Base-by-base conservation (phyloP, 2,329 filamentous ascomycete genomes). In the Trichoderma atroviride region DNA sequence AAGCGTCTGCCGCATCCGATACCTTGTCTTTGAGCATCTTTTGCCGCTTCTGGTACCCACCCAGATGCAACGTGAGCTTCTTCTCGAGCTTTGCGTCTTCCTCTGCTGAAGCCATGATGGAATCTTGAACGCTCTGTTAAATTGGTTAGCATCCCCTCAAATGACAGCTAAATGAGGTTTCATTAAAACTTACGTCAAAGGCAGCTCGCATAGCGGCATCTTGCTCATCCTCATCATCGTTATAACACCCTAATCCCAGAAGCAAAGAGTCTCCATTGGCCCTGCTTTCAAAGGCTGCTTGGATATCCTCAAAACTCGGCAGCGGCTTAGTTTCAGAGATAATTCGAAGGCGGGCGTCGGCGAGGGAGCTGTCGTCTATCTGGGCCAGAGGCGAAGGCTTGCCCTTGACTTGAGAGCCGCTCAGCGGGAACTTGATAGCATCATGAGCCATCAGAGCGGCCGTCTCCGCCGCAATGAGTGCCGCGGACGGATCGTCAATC, bases 1-100 rank as follows among this genome's bases (percentile, higher is more conserved):
- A 84, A 2, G 91, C 91, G 24, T 89, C 87, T 31, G 89, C 88
- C 1, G 93, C 92, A 73, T 94, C 92, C 22, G 81, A 80, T 71
- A 96, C 92, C 82, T 97, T 98, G 70, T 89, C 87, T 27, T 89
- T 88, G 31, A 99, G 86, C 74, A 88, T 89, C 79, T 94, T 94
- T 40, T 93, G 89, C 37, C 96, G 91, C 74, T 94, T 90, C 78
- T 94, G 90, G 81, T 99, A 99, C 16, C 96, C 96, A 29, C 94
- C 94, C 2, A 97, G 88, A 75, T 96, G 91, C 66, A 97, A 85
- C 0, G 86, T 85, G n/a, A 99, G 87, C 81, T 96, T 97, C 87
- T 97, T 97, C 81, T 98, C 94, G 1, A 97, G 83, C 80, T 95
- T 96, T 77, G 93, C 93, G 66, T 92, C 92, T 69, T 90, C 87